A percentile compares a stretch with the other conserved stretches of the same genome.
Conservation (phyloP, 331 rosid genomes). For the Dryas integrifolia region DNA sequence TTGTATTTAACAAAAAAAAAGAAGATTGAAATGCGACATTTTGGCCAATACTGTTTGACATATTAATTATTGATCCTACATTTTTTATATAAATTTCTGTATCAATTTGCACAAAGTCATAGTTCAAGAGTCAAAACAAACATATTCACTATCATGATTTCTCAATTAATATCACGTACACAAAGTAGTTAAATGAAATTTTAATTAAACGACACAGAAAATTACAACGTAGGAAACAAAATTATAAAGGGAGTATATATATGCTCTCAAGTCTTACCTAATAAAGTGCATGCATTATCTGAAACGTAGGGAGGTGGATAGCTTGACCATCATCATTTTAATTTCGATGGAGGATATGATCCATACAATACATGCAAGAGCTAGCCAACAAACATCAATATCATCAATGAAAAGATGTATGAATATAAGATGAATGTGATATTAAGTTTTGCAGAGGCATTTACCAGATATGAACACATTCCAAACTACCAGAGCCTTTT, state of each 20-base stretch:
- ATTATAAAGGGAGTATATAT: no score
- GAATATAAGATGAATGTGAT: background rate
- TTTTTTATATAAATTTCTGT: background rate
- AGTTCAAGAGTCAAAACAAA: background rate
- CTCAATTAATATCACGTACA: background rate
- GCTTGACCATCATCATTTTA: background rate
- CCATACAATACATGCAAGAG: background rate
- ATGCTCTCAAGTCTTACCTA: background rate
- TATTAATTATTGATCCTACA: background rate
- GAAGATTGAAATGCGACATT: conserved; percentile 2
- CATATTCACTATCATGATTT: background rate
- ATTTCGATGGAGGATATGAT: background rate
- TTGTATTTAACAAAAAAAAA: background rate
- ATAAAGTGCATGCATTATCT: background rate
- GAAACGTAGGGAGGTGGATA: conserved; percentile 7
- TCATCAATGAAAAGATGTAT: background rate
- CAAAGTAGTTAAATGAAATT: background rate
- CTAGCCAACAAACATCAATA: background rate
- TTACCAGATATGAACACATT: conserved; percentile 15
- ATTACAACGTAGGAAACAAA: no score
- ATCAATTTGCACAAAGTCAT: background rate
- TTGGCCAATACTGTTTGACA: background rate
- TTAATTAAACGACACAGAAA: no score
- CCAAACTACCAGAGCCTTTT: conserved; percentile 11
- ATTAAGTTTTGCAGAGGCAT: background rate